A percentile compares a stretch with the other conserved stretches of the same genome.
Conservation (phyloP, 1,284 basidiomycete genomes). For the Moesziomyces aphidis region DNA sequence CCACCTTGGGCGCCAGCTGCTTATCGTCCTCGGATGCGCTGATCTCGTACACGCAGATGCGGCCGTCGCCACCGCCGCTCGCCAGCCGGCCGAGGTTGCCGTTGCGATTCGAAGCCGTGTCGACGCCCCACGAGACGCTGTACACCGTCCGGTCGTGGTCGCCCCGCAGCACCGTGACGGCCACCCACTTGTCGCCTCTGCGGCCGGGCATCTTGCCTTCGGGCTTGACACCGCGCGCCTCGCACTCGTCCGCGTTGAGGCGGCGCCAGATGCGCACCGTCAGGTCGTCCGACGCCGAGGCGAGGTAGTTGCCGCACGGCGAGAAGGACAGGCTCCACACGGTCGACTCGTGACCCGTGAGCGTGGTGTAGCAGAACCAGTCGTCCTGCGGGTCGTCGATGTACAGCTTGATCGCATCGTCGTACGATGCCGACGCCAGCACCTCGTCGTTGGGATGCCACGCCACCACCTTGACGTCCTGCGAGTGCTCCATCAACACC, state of each 20-base stretch:
- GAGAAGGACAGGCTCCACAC: slow-evolving; percentile 89
- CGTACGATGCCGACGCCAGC: slow-evolving; percentile 95
- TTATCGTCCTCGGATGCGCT: slow-evolving; percentile 43
- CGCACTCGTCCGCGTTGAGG: slow-evolving; percentile 61
- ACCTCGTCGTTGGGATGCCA: slow-evolving; percentile 97
- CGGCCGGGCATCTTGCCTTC: slow-evolving; percentile 58
- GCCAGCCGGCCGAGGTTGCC: slow-evolving; percentile 77
- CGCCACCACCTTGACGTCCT: slow-evolving; percentile 93
- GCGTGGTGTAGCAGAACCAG: slow-evolving; percentile 88
- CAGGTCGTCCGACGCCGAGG: slow-evolving; percentile 80
- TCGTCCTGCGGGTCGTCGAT: slow-evolving; percentile 93
- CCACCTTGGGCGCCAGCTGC: slow-evolving; percentile 34
- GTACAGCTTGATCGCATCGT: slow-evolving; percentile 94
- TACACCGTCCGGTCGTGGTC: slow-evolving; percentile 80
- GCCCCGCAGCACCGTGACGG: slow-evolving; percentile 62
- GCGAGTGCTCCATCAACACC: slow-evolving; percentile 96
- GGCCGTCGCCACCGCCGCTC: slow-evolving; percentile 81
- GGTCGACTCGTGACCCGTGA: slow-evolving; percentile 81
- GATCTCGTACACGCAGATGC: slow-evolving; percentile 79
- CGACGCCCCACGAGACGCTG: slow-evolving; percentile 77
- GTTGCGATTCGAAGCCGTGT: slow-evolving; percentile 51
- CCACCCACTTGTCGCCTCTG: slow-evolving; percentile 68
- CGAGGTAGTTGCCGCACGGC: slow-evolving; percentile 83
- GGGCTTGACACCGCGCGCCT: slow-evolving; percentile 52
- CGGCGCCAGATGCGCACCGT: slow-evolving; percentile 74